phyloP scores from a whole-genome alignment of 2,329 filamentous ascomycete species.

The Sarocladiaceae sp. region DNA sequence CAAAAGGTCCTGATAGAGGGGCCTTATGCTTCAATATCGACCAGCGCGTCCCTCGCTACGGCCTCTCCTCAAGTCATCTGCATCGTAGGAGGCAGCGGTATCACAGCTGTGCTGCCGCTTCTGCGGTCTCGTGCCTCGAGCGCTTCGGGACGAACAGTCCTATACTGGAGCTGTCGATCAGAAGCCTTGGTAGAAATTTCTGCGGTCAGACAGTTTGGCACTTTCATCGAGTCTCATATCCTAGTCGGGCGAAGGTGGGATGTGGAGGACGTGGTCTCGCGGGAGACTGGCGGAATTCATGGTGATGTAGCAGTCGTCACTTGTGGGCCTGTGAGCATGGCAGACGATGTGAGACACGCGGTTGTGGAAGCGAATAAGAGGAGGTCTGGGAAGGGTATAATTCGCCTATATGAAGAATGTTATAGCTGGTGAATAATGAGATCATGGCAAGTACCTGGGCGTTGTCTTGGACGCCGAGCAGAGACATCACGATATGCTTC shows the following conservation, averaged over 20 bases:
- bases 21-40: constrained; percentile 14
- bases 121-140: not conserved
- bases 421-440: not conserved
- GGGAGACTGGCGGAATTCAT: constrained; percentile 7
- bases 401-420: constrained; percentile 4
- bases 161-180: constrained; percentile 12
- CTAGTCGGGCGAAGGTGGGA: not conserved
- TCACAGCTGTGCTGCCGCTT: constrained; percentile 18
- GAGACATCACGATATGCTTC: too few relatives aligned
- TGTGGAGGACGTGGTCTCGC: not conserved
- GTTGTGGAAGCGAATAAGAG: not conserved
- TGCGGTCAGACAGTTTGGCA: constrained; percentile 5
- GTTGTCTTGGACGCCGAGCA: too few relatives aligned
- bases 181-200: constrained; percentile 5
- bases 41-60: constrained; percentile 6
- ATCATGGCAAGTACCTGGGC: too few relatives aligned
- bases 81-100: constrained; percentile 22
- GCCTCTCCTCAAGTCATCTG: constrained; percentile 16
- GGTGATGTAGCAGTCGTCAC: constrained; percentile 11
- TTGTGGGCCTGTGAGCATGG: constrained; percentile 13
- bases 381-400: not conserved
- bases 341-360: constrained; percentile 13
- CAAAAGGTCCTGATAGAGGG: constrained; percentile 9
- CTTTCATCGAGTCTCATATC: constrained; percentile 11
- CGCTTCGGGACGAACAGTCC: constrained; percentile 9